Evolutionary conservation across 2,329 filamentous ascomycete genomes (phyloP).

Genomic region (Penicillium psychrosexuale): DNA sequence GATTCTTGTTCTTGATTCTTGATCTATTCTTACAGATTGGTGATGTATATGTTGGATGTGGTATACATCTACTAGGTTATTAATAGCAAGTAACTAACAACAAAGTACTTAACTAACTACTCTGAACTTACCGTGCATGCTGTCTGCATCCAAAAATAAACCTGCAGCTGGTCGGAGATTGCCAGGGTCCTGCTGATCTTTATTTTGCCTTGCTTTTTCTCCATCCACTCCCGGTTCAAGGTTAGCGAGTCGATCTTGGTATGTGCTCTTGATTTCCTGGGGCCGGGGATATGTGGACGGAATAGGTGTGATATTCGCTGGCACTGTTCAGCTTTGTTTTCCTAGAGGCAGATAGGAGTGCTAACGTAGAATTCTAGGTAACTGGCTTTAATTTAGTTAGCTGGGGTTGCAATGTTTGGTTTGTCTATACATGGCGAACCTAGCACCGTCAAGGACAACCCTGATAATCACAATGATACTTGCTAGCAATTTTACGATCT

Average conservation of each 20-base stretch:
- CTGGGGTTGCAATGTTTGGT: not conserved
- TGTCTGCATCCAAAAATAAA: conserved; percentile 4
- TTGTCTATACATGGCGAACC: not conserved
- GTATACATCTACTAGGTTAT: not conserved
- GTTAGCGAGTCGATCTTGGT: not conserved
- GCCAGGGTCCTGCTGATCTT: not conserved
- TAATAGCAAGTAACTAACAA: not conserved
- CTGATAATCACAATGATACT: no score
- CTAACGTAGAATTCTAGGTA: no score
- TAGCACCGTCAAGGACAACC: not conserved
- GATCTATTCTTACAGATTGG: not conserved
- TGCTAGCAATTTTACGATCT: not conserved
- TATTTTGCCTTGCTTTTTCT: not conserved
- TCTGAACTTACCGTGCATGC: not conserved
- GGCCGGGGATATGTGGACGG: not conserved
- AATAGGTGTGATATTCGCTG: not conserved
- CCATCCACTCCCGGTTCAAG: not conserved
- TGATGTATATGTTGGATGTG: not conserved
- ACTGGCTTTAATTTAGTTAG: not conserved
- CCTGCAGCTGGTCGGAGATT: not conserved
- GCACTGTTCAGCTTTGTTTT: not conserved
- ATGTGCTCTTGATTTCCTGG: not conserved
- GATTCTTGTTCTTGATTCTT: not conserved
- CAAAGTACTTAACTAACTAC: no score
- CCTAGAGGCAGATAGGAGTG: not conserved